A percentile compares a stretch with the other conserved stretches of the same genome.
Evolutionary conservation across 495 filamentous ascomycete genomes (phyloP).

Genomic region (Podospora comata): DNA sequence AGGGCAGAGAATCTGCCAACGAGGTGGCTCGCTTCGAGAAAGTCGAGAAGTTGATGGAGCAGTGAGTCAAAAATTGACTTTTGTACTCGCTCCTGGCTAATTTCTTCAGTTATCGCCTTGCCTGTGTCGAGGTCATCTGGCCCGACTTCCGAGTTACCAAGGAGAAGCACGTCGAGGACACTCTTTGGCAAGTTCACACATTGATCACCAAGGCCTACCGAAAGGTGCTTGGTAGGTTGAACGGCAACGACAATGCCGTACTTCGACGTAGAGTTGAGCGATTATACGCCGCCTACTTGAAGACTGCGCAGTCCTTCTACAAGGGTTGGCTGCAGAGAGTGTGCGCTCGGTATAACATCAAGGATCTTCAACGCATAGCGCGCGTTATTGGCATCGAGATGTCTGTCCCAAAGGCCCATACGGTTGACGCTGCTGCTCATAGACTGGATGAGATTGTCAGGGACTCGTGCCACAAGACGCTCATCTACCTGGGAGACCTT

Average conservation of each 20-base stretch:
- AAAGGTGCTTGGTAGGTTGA: constrained; percentile 51
- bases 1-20: constrained; percentile 45
- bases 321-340: constrained; percentile 76
- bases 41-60: constrained; percentile 55
- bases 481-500: constrained; percentile 86
- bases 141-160: constrained; percentile 68
- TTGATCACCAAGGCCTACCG: constrained; percentile 74
- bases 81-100: constrained; percentile 23
- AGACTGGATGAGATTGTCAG: constrained; percentile 57
- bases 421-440: constrained; percentile 42
- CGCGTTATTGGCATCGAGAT: constrained; percentile 60
- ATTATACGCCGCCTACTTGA: constrained; percentile 78
- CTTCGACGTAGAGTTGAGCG: constrained; percentile 76
- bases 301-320: constrained; percentile 83
- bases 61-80: constrained; percentile 48
- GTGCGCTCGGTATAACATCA: constrained; percentile 67
- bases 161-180: constrained; percentile 58
- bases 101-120: constrained; percentile 58
- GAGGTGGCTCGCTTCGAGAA: constrained; percentile 53
- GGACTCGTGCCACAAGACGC: constrained; percentile 73
- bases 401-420: constrained; percentile 33
- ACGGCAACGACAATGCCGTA: constrained; percentile 58
- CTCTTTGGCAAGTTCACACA: constrained; percentile 76
- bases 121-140: constrained; percentile 69
- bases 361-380: constrained; percentile 69